Percentiles rank a stretch among this genome's conserved stretches.
Conservation (phyloP, 2,329 filamentous ascomycete species). For the Penicillium fuscoglaucum region DNA sequence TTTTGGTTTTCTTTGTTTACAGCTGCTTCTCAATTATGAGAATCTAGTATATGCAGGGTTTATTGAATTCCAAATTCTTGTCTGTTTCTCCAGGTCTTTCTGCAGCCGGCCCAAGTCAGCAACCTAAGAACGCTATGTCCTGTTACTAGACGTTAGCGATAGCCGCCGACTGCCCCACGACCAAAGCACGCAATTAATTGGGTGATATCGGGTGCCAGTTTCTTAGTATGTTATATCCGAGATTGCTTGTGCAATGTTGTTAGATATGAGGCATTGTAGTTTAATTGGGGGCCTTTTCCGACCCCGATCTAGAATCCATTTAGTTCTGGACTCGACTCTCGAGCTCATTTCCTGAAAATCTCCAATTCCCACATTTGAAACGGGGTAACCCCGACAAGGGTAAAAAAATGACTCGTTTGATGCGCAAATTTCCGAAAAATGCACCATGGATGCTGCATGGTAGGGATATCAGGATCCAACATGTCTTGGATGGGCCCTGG, state of each 20-base stretch:
- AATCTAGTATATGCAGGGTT: not conserved
- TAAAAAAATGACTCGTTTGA: slow-evolving; percentile 1
- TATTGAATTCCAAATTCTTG: slow-evolving; percentile 2
- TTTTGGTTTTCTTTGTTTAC: slow-evolving; percentile 3
- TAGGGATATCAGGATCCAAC: not conserved
- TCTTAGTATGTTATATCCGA: not conserved
- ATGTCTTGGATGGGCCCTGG: slow-evolving; percentile 8
- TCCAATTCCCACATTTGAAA: not conserved
- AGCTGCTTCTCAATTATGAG: not conserved
- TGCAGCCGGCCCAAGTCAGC: not conserved
- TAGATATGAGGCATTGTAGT: not conserved
- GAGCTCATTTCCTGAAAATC: not conserved
- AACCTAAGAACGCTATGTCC: slow-evolving; percentile 9
- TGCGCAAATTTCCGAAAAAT: not conserved
- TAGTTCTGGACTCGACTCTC: not conserved
- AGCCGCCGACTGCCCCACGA: slow-evolving; percentile 12
- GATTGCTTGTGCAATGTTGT: not conserved
- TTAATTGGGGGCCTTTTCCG: not conserved
- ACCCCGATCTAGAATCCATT: not conserved
- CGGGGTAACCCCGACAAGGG: slow-evolving; percentile 1
- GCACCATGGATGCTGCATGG: not conserved
- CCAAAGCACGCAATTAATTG: slow-evolving; percentile 5
- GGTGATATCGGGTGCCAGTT: not conserved
- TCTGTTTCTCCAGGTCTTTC: not conserved
- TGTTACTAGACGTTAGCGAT: slow-evolving; percentile 12